phyloP scores from a whole-genome alignment of 305 asterid species.

The Solanum hybrid region DNA sequence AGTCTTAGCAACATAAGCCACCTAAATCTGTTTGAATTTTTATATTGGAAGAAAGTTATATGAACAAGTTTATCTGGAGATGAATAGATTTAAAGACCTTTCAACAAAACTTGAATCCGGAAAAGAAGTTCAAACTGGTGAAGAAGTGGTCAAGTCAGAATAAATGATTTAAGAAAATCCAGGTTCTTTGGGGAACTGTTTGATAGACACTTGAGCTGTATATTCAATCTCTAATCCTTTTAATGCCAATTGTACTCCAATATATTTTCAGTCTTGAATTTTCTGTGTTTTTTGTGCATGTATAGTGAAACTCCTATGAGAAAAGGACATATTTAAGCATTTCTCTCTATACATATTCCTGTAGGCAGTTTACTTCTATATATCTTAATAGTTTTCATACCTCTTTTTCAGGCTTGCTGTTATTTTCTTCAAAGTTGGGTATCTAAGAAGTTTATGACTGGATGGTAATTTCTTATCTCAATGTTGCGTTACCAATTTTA shows the following conservation, averaged over 20 bases:
- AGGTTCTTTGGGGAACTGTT: neutral
- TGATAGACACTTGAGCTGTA: neutral
- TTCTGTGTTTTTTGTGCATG: neutral
- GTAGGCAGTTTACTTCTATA: neutral
- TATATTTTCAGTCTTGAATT: neutral
- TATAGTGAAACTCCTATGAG: neutral
- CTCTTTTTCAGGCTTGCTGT: conserved; percentile 71
- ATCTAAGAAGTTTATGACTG: conserved; percentile 92
- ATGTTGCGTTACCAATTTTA: conserved; percentile 1
- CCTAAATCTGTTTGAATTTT: neutral
- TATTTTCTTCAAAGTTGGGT: conserved; percentile 86
- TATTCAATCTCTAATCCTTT: neutral
- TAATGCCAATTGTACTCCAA: neutral
- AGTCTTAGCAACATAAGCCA: neutral
- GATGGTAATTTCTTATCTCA: conserved; percentile 51
- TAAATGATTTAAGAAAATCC: neutral
- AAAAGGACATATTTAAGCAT: neutral
- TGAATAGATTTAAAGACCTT: neutral
- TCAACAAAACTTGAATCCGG: neutral
- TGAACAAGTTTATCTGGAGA: neutral
- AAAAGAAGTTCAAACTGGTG: neutral
- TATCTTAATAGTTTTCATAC: neutral
- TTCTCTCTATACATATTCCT: neutral
- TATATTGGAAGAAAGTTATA: neutral
- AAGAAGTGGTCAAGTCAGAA: neutral